A percentile compares a stretch with the other conserved stretches of the same genome.
phyloP scores from a whole-genome alignment of 139 green algal species.

The Dunaliella primolecta region DNA sequence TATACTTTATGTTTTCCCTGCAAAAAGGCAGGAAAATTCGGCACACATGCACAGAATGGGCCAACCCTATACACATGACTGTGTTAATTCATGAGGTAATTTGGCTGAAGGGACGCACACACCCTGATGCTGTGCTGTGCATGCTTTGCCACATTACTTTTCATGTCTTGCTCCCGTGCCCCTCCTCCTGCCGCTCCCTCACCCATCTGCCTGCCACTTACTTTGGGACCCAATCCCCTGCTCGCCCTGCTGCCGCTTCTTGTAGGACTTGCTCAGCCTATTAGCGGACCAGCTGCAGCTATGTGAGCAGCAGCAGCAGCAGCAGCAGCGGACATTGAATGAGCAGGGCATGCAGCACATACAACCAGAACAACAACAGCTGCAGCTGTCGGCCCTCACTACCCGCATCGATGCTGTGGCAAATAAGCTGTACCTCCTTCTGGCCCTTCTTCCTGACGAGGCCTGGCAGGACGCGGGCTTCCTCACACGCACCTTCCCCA shows the following conservation, averaged over 20 bases:
- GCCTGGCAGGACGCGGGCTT: background rate
- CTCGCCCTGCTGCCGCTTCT: too few species aligned
- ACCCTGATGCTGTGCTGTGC: too few species aligned
- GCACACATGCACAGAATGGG: too few species aligned
- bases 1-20: too few species aligned
- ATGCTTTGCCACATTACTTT: too few species aligned
- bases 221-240: too few species aligned
- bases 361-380: background rate
- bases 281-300: slow-evolving; percentile 7
- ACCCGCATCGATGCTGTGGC: background rate
- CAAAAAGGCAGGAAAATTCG: too few species aligned
- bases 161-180: too few species aligned
- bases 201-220: too few species aligned
- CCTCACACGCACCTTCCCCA: background rate
- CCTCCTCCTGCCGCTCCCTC: background rate
- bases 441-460: background rate
- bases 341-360: background rate
- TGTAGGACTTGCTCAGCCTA: slow-evolving; percentile 7
- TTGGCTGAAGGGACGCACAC: too few species aligned
- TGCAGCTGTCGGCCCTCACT: background rate
- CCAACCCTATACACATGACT: too few species aligned
- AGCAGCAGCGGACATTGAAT: background rate
- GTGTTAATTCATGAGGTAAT: too few species aligned
- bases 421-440: background rate
- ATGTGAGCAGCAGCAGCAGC: background rate